Conservation (phyloP, 148 eudicot species). For the Cornus suecica region DNA sequence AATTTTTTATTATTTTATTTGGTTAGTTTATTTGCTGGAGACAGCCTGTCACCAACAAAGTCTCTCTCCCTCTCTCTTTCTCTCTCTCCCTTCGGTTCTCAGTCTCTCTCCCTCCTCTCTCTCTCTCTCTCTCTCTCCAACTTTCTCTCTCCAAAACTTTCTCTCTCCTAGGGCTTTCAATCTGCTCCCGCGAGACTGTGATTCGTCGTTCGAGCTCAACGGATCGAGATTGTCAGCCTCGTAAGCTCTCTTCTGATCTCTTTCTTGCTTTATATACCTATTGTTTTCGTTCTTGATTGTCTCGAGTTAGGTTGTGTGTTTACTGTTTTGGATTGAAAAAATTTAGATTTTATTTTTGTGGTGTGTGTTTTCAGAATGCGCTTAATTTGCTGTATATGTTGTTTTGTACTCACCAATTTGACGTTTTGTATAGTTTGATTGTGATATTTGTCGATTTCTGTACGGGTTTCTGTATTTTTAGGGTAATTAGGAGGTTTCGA, state of each 20-base stretch:
- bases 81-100: constrained; percentile 7
- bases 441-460: neutral
- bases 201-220: constrained; percentile 4
- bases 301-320: neutral
- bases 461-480: neutral
- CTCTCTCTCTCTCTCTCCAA: neutral
- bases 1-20: neutral
- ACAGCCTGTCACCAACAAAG: constrained; percentile 55
- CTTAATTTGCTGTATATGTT: neutral
- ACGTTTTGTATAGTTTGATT: neutral
- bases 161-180: constrained; percentile 22
- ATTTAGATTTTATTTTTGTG: neutral
- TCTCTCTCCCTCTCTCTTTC: constrained; percentile 7
- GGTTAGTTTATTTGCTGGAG: constrained; percentile 43
- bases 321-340: neutral
- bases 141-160: neutral
- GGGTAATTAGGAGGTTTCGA: neutral
- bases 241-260: constrained; percentile 22
- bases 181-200: neutral
- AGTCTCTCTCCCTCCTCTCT: neutral
- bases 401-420: constrained; percentile 3
- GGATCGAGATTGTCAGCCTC: constrained; percentile 25
- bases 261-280: neutral
- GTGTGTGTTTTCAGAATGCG: neutral
- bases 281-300: neutral